Evolutionary conservation across 106 monocot genomes (phyloP).

Genomic region (Allium fistulosum): DNA sequence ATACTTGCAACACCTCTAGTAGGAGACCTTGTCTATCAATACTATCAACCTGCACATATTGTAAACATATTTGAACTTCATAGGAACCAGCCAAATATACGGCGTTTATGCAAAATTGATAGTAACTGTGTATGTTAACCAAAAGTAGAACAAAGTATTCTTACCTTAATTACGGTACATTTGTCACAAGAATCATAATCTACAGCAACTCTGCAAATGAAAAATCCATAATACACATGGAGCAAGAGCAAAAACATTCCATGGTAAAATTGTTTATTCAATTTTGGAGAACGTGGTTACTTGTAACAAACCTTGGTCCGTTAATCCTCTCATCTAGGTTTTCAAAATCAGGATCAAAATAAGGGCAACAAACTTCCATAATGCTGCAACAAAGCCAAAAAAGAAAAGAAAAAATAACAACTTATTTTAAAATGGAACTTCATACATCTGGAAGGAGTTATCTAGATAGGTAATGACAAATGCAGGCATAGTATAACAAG

Average conservation of each 20-base stretch:
- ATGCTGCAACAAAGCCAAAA: slow-evolving; percentile 10
- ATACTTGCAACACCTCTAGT: slow-evolving; percentile 52
- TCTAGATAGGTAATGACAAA: background rate
- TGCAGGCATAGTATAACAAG: background rate
- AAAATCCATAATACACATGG: background rate
- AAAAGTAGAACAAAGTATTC: background rate
- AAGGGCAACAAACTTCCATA: slow-evolving; percentile 52
- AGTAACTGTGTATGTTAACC: background rate
- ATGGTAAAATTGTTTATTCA: slow-evolving; percentile 1
- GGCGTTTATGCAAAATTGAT: background rate
- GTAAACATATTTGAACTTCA: background rate
- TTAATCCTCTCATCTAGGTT: slow-evolving; percentile 46
- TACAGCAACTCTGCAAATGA: slow-evolving; percentile 40
- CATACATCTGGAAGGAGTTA: background rate
- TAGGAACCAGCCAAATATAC: too few relatives aligned
- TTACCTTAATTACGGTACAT: slow-evolving; percentile 65
- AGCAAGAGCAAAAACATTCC: background rate
- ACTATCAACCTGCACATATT: slow-evolving; percentile 42
- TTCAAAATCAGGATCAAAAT: slow-evolving; percentile 75
- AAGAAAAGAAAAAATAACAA: background rate
- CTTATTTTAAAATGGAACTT: background rate
- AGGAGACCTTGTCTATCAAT: slow-evolving; percentile 51
- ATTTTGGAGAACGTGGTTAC: background rate
- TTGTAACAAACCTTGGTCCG: slow-evolving; percentile 48
- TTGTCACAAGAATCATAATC: slow-evolving; percentile 55